phyloP scores from a whole-genome alignment of 257 asterid species.

The Rubia yunnanensis region DNA sequence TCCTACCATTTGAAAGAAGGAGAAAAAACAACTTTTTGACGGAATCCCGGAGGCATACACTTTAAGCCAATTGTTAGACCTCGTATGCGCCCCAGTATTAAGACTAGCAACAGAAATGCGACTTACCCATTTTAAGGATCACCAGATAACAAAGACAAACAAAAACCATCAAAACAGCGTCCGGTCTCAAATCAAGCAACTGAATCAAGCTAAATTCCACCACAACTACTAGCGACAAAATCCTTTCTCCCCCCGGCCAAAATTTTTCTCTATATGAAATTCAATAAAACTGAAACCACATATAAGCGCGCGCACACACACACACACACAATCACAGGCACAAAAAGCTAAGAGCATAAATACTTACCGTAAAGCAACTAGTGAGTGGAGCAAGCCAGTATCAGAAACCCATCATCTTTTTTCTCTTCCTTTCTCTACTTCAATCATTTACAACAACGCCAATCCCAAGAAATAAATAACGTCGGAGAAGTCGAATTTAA shows the following conservation, averaged over 20 bases:
- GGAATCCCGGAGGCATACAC: background rate
- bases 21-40: background rate
- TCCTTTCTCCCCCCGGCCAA: background rate
- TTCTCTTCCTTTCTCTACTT: background rate
- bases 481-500: conserved; percentile 2
- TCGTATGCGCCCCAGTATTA: background rate
- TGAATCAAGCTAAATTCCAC: background rate
- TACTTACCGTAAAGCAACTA: conserved; percentile 1
- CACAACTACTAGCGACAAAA: background rate
- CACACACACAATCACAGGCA: background rate
- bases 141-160: background rate
- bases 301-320: background rate
- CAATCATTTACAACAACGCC: background rate
- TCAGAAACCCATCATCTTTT: background rate
- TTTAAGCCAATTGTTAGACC: background rate
- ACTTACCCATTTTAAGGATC: background rate
- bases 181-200: background rate
- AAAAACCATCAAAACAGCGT: background rate
- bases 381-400: background rate
- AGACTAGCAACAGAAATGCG: background rate
- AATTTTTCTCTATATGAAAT: background rate
- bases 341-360: background rate
- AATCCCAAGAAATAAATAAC: background rate
- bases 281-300: background rate
- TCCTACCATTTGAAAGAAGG: background rate